Conservation (phyloP, 2,329 filamentous ascomycete genomes). For the Calonectria multiphialidica region DNA sequence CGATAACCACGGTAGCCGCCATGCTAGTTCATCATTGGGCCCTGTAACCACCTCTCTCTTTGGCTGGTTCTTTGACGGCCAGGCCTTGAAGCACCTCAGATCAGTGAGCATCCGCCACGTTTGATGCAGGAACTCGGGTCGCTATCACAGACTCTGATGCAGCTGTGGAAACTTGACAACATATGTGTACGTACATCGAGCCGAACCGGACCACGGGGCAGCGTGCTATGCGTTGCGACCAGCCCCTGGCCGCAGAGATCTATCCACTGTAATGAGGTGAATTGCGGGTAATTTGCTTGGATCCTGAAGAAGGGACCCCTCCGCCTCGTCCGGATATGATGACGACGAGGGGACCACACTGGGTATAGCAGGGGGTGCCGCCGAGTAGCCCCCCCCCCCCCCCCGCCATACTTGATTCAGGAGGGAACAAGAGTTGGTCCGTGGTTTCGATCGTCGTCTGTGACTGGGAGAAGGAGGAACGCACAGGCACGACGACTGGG, state of each 20-base stretch:
- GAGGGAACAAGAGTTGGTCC: conserved; percentile 45
- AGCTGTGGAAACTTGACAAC: conserved; percentile 31
- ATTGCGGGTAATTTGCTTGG: neutral
- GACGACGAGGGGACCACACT: conserved; percentile 17
- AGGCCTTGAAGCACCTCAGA: conserved; percentile 20
- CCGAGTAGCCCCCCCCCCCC: neutral
- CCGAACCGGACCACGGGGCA: conserved; percentile 31
- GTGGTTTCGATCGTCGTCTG: conserved; percentile 40
- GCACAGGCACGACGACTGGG: conserved; percentile 39
- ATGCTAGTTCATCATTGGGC: conserved; percentile 28
- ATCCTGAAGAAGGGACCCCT: conserved; percentile 1
- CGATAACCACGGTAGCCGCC: conserved; percentile 21
- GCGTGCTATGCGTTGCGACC: conserved; percentile 25
- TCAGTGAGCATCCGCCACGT: conserved; percentile 45
- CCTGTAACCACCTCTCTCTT: conserved; percentile 27
- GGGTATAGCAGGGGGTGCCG: neutral
- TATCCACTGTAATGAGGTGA: neutral
- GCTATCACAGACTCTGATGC: conserved; percentile 27
- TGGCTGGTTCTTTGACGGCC: conserved; percentile 28
- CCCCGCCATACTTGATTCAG: conserved; percentile 22
- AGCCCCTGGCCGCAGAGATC: conserved; percentile 3
- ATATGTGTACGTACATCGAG: conserved; percentile 15
- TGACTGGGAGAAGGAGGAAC: conserved; percentile 40
- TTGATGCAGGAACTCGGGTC: conserved; percentile 44
- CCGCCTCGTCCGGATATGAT: conserved; percentile 18